These are phyloP conservation scores for Croton laevigatus DNA, from an alignment of 441 rosid species.

Conservation along the genomic window DNA sequence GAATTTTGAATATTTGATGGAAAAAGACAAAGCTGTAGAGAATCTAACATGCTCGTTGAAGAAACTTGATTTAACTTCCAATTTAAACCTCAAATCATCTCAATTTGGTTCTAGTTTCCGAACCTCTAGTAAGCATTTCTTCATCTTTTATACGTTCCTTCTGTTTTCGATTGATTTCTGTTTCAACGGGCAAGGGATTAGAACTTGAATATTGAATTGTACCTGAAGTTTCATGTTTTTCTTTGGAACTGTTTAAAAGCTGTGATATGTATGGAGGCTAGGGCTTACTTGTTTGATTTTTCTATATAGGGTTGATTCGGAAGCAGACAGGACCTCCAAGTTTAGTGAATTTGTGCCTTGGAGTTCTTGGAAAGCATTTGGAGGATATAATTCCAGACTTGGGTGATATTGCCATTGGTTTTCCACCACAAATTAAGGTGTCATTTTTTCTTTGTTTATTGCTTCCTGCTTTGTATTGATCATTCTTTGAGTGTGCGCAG, in stretches of 20 bases:
- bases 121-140: conserved; percentile 39
- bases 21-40: conserved; percentile 30
- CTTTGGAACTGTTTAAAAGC: not conserved
- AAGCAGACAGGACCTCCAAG: conserved; percentile 51
- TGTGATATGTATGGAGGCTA: not conserved
- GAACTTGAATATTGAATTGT: too few relatives aligned
- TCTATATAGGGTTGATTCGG: conserved; percentile 32
- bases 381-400: conserved; percentile 66
- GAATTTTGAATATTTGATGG: conserved; percentile 36
- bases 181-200: not conserved
- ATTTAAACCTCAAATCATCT: conserved; percentile 24
- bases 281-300: conserved; percentile 3
- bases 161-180: not conserved
- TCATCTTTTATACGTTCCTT: not conserved
- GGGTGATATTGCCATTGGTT: conserved; percentile 49
- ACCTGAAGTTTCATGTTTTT: too few relatives aligned
- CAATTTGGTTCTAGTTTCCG: conserved; percentile 21
- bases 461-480: not conserved
- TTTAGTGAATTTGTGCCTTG: conserved; percentile 73
- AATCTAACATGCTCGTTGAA: conserved; percentile 33
- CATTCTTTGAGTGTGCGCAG: not conserved
- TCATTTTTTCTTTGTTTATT: not conserved
- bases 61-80: conserved; percentile 46
- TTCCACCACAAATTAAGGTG: conserved; percentile 80
- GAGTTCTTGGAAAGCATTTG: conserved; percentile 73